phyloP scores from a whole-genome alignment of 2,329 filamentous ascomycete genomes.

The Botryosphaeria dothidea region DNA sequence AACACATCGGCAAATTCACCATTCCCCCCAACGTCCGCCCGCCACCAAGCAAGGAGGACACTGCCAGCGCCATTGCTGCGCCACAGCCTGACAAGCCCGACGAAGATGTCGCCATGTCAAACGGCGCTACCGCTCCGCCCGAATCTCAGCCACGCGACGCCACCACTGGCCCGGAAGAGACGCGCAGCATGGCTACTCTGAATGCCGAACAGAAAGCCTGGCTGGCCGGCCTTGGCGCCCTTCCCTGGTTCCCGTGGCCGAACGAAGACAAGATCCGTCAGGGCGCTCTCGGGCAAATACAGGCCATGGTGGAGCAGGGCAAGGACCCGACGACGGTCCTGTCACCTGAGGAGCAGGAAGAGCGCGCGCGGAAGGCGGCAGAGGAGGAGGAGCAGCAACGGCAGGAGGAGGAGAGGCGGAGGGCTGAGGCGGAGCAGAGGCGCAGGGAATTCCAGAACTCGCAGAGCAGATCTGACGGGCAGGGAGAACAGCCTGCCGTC shows the following conservation, averaged over 20 bases:
- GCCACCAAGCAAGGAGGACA: conserved; percentile 22
- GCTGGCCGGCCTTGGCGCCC: conserved; percentile 54
- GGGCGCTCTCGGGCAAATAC: conserved; percentile 64
- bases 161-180: conserved; percentile 26
- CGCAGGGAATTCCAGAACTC: conserved; percentile 8
- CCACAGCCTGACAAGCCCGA: conserved; percentile 7
- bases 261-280: conserved; percentile 66
- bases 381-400: conserved; percentile 33
- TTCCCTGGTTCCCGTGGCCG: conserved; percentile 76
- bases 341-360: conserved; percentile 44
- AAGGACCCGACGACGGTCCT: conserved; percentile 56
- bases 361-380: conserved; percentile 10
- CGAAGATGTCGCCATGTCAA: conserved; percentile 30
- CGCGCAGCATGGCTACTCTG: conserved; percentile 28
- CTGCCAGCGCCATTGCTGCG: conserved; percentile 25
- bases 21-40: conserved; percentile 62
- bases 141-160: conserved; percentile 25
- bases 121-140: conserved; percentile 30
- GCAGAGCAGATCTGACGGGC: not conserved
- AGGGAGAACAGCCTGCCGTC: conserved; percentile 10
- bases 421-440: conserved; percentile 35
- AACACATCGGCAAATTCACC: conserved; percentile 77
- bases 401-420: conserved; percentile 42
- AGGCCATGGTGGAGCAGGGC: conserved; percentile 62
- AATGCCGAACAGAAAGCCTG: conserved; percentile 37